Conservation (phyloP, 2,329 filamentous ascomycete genomes). For the Sporothrix schenckii region DNA sequence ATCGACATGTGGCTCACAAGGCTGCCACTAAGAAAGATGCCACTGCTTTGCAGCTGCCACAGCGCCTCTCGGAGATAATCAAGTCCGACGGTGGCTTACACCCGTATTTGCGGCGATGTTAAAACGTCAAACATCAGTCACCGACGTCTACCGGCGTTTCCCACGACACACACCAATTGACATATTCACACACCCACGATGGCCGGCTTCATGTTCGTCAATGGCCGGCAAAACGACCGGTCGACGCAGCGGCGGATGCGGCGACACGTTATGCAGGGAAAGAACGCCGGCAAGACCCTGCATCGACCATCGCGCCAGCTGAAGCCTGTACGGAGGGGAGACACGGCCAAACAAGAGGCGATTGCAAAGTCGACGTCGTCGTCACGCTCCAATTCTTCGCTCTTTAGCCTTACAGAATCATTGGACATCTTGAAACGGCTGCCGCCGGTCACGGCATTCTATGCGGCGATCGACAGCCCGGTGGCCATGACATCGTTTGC, state of each 20-base stretch:
- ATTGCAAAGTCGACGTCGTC: background rate
- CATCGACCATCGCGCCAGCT: background rate
- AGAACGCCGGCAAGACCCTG: constrained; percentile 7
- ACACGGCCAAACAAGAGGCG: background rate
- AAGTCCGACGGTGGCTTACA: background rate
- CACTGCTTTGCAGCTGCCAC: no score
- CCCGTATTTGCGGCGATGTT: no score
- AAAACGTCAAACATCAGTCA: background rate
- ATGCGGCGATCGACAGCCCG: background rate
- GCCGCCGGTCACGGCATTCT: background rate
- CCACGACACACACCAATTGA: background rate
- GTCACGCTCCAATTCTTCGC: background rate
- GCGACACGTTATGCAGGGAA: constrained; percentile 9
- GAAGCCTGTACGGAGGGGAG: background rate
- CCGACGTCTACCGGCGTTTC: background rate
- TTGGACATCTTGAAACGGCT: background rate
- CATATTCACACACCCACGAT: background rate
- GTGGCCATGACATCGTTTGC: constrained; percentile 13
- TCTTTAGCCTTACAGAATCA: background rate
- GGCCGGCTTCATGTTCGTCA: constrained; percentile 8
- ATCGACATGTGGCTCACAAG: background rate
- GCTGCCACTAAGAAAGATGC: background rate
- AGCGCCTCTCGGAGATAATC: background rate
- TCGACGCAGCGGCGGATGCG: constrained; percentile 16
- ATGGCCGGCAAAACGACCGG: constrained; percentile 10